Percentiles rank a stretch among this genome's conserved stretches.
These are phyloP conservation scores for Leccinum imitatum DNA, from an alignment of 768 basidiomycete species.

Conservation along the genomic window DNA sequence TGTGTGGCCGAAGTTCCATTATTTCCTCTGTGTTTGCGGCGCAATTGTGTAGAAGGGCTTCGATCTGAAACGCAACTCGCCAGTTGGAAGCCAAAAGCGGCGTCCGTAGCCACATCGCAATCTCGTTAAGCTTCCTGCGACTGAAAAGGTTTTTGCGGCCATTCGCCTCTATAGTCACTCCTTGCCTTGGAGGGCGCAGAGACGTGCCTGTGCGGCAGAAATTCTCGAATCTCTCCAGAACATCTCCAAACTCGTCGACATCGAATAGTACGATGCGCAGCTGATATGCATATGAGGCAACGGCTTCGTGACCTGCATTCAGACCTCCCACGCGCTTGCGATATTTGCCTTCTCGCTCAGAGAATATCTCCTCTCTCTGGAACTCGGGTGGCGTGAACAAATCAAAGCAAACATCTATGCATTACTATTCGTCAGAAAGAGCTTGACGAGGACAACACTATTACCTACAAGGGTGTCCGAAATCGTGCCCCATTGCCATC, in stretches of 20 bases:
- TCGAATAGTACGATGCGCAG: constrained; percentile 61
- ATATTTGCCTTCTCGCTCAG: constrained; percentile 40
- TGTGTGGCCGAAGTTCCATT: constrained; percentile 40
- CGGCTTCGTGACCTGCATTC: constrained; percentile 52
- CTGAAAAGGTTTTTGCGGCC: constrained; percentile 50
- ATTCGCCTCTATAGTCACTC: constrained; percentile 48
- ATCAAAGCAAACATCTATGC: constrained; percentile 66
- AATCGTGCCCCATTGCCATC: constrained; percentile 60
- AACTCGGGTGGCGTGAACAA: constrained; percentile 62
- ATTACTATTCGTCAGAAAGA: constrained; percentile 11
- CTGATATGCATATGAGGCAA: constrained; percentile 73
- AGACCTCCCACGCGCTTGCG: constrained; percentile 59
- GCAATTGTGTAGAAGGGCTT: constrained; percentile 63
- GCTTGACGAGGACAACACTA: background rate
- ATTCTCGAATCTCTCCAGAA: constrained; percentile 47
- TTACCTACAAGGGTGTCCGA: constrained; percentile 58
- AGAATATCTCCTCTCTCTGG: constrained; percentile 58
- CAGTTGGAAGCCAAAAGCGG: constrained; percentile 45
- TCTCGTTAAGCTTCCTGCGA: constrained; percentile 41
- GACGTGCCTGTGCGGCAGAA: constrained; percentile 52
- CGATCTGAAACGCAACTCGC: constrained; percentile 76
- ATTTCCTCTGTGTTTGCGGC: constrained; percentile 63
- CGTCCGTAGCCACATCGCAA: constrained; percentile 43
- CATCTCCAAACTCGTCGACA: constrained; percentile 28
- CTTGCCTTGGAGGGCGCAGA: constrained; percentile 36